Percentiles rank a stretch among this genome's conserved stretches.
Conservation (phyloP, 352 stramenopile genomes). For the Elongisporangium undulatum region DNA sequence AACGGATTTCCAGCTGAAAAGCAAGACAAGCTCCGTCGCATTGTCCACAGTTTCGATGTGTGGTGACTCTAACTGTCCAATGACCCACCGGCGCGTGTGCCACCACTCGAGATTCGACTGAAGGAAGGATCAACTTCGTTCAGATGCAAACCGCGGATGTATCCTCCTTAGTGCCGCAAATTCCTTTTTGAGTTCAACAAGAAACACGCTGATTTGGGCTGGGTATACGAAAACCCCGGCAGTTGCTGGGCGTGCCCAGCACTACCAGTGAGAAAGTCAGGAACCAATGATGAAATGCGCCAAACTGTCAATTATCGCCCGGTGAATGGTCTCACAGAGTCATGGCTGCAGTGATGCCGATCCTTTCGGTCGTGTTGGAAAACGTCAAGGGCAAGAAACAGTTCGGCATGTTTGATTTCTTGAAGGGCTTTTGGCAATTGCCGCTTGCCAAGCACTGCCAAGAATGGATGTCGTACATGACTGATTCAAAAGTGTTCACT, state of each 20-base stretch:
- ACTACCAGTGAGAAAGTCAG: constrained; percentile 1
- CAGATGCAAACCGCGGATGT: constrained; percentile 8
- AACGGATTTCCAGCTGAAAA: constrained; percentile 7
- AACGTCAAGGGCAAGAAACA: not conserved
- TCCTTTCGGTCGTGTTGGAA: constrained; percentile 6
- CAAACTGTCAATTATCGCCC: constrained; percentile 9
- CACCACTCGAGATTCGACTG: constrained; percentile 8
- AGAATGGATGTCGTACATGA: constrained; percentile 20
- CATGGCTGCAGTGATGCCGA: constrained; percentile 12
- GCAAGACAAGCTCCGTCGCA: constrained; percentile 4
- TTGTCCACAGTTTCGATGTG: constrained; percentile 6
- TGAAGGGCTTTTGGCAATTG: constrained; percentile 17
- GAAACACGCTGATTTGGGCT: constrained; percentile 1
- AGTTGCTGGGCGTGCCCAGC: constrained; percentile 8
- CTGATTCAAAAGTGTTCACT: constrained; percentile 16
- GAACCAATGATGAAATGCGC: not conserved
- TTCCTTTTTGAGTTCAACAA: constrained; percentile 10
- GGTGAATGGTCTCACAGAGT: constrained; percentile 6
- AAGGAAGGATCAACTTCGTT: constrained; percentile 9
- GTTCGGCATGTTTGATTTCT: constrained; percentile 9
- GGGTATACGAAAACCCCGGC: constrained; percentile 8
- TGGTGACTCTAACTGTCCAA: constrained; percentile 9
- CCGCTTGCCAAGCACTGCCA: constrained; percentile 11
- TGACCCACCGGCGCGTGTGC: constrained; percentile 6
- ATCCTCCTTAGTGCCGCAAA: constrained; percentile 1